Evolutionary conservation across 306 rosid species (phyloP), one percentile per base, ranked within the genome.

Genomic region (Phaseolus lunatus): DNA sequence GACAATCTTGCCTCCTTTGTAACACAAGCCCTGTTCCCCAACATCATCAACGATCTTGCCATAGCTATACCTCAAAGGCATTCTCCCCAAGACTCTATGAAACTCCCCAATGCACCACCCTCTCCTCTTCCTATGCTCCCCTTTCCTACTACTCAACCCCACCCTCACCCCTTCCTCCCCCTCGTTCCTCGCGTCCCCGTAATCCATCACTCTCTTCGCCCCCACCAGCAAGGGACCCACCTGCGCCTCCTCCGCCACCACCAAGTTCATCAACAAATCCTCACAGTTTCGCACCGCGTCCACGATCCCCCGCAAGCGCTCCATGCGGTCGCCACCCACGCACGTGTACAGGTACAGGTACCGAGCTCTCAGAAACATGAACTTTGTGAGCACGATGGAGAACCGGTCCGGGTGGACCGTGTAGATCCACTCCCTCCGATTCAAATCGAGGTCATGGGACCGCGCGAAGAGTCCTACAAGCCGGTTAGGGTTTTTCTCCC

Each of bases 301-400:
- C 47, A 92, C 97, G 7, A 76, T 45, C 37, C 72, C 80, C 81
- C 95, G 88, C 95, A 84, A 73, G 58, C 31, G 72, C 4, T 5
- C 78, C 90, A 84, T 89, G 31, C 50, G 68, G 2, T 76, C 9
- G 39, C 90, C 94, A 45, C 94, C 94, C 33, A 37, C 83, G 19
- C 98, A 94, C 64, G 88, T 85, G 64, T 91, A 94, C 67, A 19
- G 77, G 80, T 62, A 84, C 63, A 94, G 29, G 57, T 92, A 92
- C 4, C 72, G 81, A 0, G 37, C 82, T 16, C 72, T 85, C 18
- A 94, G 52, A 2, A 90, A 49, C 97, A 94, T 89, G 52, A 90
- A 87, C 81, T 92, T 94, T 14, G 97, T 94, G 19, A 94, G 94
- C 54, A 94, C 78, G 43, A 94, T 92, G 6, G 98, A 94, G 84